Base-by-base conservation (phyloP, 164 flowering plant genomes). In the Magnolia kwangsiensis region DNA sequence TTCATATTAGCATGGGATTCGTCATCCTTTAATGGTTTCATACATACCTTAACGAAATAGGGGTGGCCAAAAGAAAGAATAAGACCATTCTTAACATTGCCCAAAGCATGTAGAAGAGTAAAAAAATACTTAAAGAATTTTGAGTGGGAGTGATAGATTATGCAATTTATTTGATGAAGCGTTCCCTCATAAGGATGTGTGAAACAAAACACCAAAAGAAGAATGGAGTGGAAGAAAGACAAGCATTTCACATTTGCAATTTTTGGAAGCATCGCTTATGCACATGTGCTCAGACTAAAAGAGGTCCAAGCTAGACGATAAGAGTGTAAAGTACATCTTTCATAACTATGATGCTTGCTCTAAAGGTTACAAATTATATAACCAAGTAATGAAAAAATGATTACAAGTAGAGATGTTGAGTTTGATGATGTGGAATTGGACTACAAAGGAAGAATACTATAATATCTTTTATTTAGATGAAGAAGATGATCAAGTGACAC, bases 151-250 rank as follows among this genome's bases (percentile, higher is more conserved):
- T 67, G 2, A 55, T 76, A 7, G 37, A 29, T 45, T n/a, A 73
- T 76, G 74, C 69, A 7, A 45, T 45, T 20, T 76, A 76, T n/a
- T 58, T 76, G 37, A 24, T 20, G 7, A 21, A 69, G 19, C 67
- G 68, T 1, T 59, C 49, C 20, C 68, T 45, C 2, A 70, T 20
- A 18, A 73, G 55, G 37, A 76, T 16, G 11, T 59, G 8, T n/a
- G 21, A 20, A 11, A n/a, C 8, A 71, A 63, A 45, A 75, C 67
- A 63, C 78, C 71, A 24, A 23, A 66, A 63, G 73, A 79, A 75
- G 78, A 68, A 55, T 75, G 72, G 78, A 75, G 75, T 72, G 75
- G 55, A 65, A 23, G 51, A 18, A 77, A 77, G 72, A 76, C 50
- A 7, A 29, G 29, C 5, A 55, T 75, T n/a, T 65, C 72, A 5